A percentile compares a stretch with the other conserved stretches of the same genome.
These are phyloP conservation scores for Paraconiothyrium sp. DNA, from an alignment of 2,329 filamentous ascomycete species.

Conservation along the genomic window DNA sequence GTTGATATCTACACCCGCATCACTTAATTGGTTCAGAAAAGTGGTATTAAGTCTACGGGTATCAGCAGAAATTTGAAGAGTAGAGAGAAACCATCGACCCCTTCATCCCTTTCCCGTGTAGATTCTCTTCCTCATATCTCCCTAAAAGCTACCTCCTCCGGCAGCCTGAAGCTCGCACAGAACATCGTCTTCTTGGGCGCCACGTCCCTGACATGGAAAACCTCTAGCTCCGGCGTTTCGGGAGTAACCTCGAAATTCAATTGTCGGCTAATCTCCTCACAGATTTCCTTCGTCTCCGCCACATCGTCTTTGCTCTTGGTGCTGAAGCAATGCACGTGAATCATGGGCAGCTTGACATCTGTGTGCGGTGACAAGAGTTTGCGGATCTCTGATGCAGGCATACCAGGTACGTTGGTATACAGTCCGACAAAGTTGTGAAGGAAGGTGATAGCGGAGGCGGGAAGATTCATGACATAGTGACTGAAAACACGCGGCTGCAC, in stretches of 20 bases:
- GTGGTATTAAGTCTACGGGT: background rate
- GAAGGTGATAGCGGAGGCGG: constrained; percentile 87
- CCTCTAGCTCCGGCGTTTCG: constrained; percentile 65
- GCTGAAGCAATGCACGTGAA: constrained; percentile 96
- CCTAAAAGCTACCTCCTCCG: constrained; percentile 81
- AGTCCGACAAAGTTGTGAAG: constrained; percentile 79
- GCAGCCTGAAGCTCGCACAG: constrained; percentile 90
- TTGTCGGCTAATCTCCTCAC: constrained; percentile 70
- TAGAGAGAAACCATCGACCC: background rate
- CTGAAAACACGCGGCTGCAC: constrained; percentile 76
- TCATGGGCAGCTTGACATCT: constrained; percentile 72
- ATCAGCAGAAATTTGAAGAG: background rate
- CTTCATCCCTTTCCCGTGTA: background rate
- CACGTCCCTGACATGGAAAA: constrained; percentile 80
- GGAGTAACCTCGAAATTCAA: constrained; percentile 67
- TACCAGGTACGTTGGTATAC: constrained; percentile 68
- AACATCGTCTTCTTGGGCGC: constrained; percentile 97
- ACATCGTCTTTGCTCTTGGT: constrained; percentile 80
- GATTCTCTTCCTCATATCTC: constrained; percentile 17
- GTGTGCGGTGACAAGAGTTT: constrained; percentile 54
- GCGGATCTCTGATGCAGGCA: constrained; percentile 34
- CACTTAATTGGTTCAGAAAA: background rate
- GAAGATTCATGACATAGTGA: constrained; percentile 99
- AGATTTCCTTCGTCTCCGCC: constrained; percentile 68
- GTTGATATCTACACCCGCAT: too few species aligned